Conservation (phyloP, 2,329 filamentous ascomycete species). For the Apiospora phragmitis region DNA sequence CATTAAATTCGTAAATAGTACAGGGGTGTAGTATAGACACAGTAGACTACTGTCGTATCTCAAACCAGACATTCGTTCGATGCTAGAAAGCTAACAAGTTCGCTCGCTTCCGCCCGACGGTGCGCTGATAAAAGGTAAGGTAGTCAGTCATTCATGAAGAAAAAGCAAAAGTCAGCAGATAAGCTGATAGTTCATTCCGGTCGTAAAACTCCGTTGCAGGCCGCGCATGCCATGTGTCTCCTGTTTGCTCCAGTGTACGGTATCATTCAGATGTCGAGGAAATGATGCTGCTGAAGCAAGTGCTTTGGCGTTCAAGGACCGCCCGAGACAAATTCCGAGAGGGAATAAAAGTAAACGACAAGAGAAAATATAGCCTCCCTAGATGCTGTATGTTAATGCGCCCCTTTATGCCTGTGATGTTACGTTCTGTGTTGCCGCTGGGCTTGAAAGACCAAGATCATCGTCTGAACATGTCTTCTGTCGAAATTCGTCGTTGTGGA, state of each 20-base stretch:
- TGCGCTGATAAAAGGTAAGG: neutral
- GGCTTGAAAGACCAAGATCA: conserved; percentile 18
- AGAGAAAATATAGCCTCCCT: conserved; percentile 2
- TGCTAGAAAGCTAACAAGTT: neutral
- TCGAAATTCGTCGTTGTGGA: conserved; percentile 20
- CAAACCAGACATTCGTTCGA: neutral
- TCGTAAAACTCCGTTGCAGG: neutral
- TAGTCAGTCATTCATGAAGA: neutral
- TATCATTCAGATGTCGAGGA: neutral
- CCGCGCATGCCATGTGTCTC: neutral
- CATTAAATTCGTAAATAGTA: neutral
- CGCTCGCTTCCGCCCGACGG: neutral
- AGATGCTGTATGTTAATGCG: conserved; percentile 4
- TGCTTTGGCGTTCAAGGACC: neutral
- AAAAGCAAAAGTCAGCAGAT: neutral
- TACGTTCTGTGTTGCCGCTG: conserved; percentile 18
- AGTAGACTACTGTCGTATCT: neutral
- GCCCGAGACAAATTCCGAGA: neutral
- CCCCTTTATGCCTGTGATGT: conserved; percentile 21
- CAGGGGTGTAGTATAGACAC: neutral
- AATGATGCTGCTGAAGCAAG: neutral
- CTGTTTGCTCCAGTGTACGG: neutral
- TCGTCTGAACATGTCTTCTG: conserved; percentile 24
- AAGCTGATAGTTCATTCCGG: neutral
- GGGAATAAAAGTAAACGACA: neutral